Base-by-base conservation (phyloP, 1,284 basidiomycete species). In the Marasmius sp. region DNA sequence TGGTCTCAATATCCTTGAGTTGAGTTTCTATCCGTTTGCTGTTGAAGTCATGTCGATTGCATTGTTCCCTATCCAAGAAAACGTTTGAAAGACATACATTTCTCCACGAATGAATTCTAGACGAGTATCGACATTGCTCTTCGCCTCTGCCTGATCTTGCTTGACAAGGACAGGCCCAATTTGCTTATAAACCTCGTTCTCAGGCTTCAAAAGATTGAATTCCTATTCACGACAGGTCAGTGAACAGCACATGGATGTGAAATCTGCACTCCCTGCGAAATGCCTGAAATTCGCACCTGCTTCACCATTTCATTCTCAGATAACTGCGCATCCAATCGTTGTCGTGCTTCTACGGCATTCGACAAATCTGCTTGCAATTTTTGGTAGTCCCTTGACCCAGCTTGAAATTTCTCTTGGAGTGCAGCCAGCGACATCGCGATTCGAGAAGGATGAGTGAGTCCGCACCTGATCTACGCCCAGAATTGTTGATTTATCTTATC, bases 291-390 rank as follows among this genome's bases (percentile, higher is more conserved):
- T 67, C 75, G 18, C 61, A 91, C 95, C 86, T 97, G 94, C 70
- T 94, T 88, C 43, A 98, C 97, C 61, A 88, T 81, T 74, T 96
- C 91, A 76, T 97, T 98, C 78, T 98, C 97, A 16, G 90, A 90
- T 54, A 92, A 79, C 73, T 98, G 96, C 0, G 94, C 88, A 66
- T 95, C 95, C 20, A 97, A 82, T 57, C 86, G 82, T 70, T 96
- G 93, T 51, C 92, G 82, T 14, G 88, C 89, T 66, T 94, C 93
- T 47, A 97, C 88, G 4, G 85, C 80, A 58, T 78, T 80, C 0
- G 87, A 81, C 55, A 94, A 80, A 66, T 95, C 92, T 4, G 76
- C 70, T 72, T 96, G 93, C 11, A 94, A 71, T 69, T 91, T 92
- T 72, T 95, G 91, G 69, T 88, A 95, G 60, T 92, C 92, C 37